A percentile compares a stretch with the other conserved stretches of the same genome.
These are phyloP conservation scores for Closterium sp. DNA, from an alignment of 139 green algal species.

Conservation along the genomic window DNA sequence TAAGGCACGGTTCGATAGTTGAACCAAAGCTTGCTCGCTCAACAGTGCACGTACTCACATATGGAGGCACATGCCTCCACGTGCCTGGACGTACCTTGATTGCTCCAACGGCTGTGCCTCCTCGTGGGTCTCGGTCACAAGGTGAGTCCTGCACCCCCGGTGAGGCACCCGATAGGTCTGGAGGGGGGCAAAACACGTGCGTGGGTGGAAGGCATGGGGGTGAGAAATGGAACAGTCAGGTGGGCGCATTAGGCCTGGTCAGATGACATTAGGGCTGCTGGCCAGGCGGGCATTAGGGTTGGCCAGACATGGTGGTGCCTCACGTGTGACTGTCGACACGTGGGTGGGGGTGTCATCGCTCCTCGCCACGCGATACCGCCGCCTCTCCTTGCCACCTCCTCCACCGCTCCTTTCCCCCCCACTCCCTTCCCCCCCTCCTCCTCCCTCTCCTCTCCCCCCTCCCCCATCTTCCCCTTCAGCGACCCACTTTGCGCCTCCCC, in stretches of 20 bases:
- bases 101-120: neutral
- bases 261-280: too few species aligned
- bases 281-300: too few species aligned
- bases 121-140: neutral
- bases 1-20: too few species aligned
- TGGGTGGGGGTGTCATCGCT: neutral
- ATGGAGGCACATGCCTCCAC: too few species aligned
- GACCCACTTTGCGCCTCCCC: neutral
- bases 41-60: too few species aligned
- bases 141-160: too few species aligned
- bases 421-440: neutral
- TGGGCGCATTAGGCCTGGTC: too few species aligned
- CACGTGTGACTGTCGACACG: neutral
- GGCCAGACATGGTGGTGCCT: too few species aligned
- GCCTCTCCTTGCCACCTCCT: neutral
- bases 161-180: neutral
- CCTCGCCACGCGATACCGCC: neutral
- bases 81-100: neutral
- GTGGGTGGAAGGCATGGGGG: neutral
- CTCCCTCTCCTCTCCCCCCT: neutral
- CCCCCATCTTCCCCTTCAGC: neutral
- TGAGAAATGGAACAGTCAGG: neutral
- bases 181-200: neutral
- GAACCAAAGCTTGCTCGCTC: too few species aligned
- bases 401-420: neutral